Evolutionary conservation across 1,284 basidiomycete genomes (phyloP).

Genomic region (Melampsora occidentalis): DNA sequence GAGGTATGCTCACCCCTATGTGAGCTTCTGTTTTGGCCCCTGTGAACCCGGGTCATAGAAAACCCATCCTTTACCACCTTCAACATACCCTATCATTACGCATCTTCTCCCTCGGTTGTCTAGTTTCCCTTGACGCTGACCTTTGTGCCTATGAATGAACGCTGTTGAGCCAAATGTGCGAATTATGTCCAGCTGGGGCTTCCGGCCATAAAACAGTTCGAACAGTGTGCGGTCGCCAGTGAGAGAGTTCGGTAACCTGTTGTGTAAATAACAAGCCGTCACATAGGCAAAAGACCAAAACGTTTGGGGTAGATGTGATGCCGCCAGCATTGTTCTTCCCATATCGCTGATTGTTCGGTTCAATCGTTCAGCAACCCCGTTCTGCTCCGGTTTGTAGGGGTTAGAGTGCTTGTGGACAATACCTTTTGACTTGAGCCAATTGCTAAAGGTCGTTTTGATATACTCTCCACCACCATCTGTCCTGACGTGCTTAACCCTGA

Average conservation of each 20-base stretch:
- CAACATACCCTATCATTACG: too few relatives aligned
- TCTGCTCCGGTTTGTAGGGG: constrained; percentile 28
- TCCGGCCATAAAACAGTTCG: constrained; percentile 9
- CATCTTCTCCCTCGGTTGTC: too few relatives aligned
- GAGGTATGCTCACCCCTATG: too few relatives aligned
- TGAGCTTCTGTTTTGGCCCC: too few relatives aligned
- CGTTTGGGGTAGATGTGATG: neutral
- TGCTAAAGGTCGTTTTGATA: constrained; percentile 3
- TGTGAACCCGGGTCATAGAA: too few relatives aligned
- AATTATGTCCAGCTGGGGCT: constrained; percentile 4
- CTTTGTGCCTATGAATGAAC: too few relatives aligned
- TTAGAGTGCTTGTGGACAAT: constrained; percentile 26
- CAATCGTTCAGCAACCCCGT: constrained; percentile 21
- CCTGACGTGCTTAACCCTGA: neutral
- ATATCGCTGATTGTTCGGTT: constrained; percentile 26
- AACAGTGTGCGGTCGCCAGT: constrained; percentile 14
- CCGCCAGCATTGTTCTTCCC: neutral
- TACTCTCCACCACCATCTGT: constrained; percentile 28
- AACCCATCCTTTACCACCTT: too few relatives aligned
- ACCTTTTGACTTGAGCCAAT: constrained; percentile 15
- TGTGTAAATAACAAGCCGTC: neutral
- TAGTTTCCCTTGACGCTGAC: too few relatives aligned
- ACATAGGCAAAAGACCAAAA: constrained; percentile 31
- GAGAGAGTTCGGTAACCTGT: constrained; percentile 20
- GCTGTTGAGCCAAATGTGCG: constrained; percentile 8